Evolutionary conservation across 305 asterid species (phyloP).

Genomic region (Fraxinus dipetala): DNA sequence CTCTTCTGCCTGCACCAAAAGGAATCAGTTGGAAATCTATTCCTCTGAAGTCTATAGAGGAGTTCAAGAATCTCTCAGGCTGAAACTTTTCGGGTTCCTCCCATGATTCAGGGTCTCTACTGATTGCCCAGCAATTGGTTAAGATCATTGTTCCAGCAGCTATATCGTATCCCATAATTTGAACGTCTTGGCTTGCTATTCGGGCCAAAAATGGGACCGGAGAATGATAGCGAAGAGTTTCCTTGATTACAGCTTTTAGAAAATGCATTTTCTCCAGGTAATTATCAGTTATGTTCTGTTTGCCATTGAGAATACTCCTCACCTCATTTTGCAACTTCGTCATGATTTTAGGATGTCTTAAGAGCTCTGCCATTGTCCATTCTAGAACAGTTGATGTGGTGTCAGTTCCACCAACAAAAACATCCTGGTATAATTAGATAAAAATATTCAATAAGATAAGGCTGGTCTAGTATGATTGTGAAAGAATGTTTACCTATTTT

Average conservation of each 20-base stretch:
- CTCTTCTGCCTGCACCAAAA: constrained; percentile 23
- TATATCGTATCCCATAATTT: constrained; percentile 29
- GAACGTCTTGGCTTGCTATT: constrained; percentile 24
- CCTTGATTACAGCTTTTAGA: constrained; percentile 18
- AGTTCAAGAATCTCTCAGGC: constrained; percentile 34
- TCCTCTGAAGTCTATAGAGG: constrained; percentile 25
- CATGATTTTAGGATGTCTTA: constrained; percentile 25
- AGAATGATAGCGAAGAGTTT: constrained; percentile 26
- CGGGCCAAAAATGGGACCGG: constrained; percentile 35
- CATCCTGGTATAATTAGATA: constrained; percentile 12
- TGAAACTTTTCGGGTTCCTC: constrained; percentile 26
- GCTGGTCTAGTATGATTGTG: background rate
- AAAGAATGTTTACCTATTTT: background rate
- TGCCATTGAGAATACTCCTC: background rate
- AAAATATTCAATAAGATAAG: background rate
- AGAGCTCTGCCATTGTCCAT: constrained; percentile 27
- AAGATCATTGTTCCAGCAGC: constrained; percentile 32
- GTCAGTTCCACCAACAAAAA: constrained; percentile 34
- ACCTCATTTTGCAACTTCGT: constrained; percentile 26
- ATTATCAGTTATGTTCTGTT: constrained; percentile 7
- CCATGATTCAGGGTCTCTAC: constrained; percentile 30
- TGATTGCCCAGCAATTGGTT: constrained; percentile 27
- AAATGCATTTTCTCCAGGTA: constrained; percentile 29
- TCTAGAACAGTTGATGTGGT: constrained; percentile 25
- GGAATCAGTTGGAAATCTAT: constrained; percentile 32